Conservation (phyloP, 2,329 filamentous ascomycete genomes). For the Talaromyces verruculosus region DNA sequence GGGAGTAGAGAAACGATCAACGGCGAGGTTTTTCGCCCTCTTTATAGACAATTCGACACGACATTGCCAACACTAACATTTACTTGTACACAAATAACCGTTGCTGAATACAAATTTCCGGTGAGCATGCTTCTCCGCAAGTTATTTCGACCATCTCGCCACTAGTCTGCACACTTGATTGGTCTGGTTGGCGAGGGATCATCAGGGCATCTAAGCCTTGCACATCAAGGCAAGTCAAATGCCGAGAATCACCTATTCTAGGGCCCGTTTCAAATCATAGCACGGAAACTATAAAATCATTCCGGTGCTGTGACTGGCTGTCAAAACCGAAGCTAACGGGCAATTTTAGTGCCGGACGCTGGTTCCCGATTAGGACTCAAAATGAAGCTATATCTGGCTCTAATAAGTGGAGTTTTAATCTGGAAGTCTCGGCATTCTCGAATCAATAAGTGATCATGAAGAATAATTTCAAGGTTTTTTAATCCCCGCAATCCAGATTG, state of each 20-base stretch:
- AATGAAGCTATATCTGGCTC: neutral
- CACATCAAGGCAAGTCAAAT: neutral
- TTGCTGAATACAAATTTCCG: neutral
- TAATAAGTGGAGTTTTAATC: neutral
- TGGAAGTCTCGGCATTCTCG: neutral
- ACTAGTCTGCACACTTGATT: neutral
- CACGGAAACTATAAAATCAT: neutral
- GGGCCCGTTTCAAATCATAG: neutral
- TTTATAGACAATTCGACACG: neutral
- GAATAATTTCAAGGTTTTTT: neutral
- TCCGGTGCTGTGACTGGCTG: conserved; percentile 1
- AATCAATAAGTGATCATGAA: neutral
- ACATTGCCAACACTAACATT: neutral
- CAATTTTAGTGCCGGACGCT: conserved; percentile 2
- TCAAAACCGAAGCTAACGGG: neutral
- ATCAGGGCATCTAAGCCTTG: neutral
- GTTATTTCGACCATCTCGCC: neutral
- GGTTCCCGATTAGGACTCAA: neutral
- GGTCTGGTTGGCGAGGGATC: neutral
- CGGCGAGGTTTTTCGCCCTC: neutral
- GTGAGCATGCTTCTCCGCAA: conserved; percentile 4
- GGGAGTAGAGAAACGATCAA: neutral
- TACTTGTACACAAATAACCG: neutral
- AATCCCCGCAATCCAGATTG: neutral
- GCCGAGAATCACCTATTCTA: neutral